A percentile compares a stretch with the other conserved stretches of the same genome.
Evolutionary conservation across 306 rosid genomes (phyloP).

Genomic region (Acmispon strigosus): DNA sequence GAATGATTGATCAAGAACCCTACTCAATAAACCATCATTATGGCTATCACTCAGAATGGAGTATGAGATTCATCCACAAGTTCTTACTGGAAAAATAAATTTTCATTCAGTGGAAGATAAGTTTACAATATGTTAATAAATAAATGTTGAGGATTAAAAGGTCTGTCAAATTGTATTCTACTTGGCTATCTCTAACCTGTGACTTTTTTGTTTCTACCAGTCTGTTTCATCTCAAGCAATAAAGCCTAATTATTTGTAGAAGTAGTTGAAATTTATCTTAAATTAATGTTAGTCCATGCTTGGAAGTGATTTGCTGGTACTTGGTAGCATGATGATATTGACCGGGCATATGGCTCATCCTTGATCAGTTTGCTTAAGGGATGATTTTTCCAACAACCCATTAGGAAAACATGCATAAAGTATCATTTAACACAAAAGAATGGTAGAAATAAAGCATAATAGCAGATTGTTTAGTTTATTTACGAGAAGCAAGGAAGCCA

Average conservation of each 20-base stretch:
- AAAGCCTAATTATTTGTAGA: slow-evolving; percentile 8
- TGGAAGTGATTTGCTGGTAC: neutral
- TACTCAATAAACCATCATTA: neutral
- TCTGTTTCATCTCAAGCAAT: neutral
- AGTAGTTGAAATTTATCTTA: neutral
- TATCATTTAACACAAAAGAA: neutral
- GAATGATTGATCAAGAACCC: neutral
- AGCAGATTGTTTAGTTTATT: neutral
- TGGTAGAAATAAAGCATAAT: neutral
- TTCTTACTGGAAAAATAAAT: neutral
- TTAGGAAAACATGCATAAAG: neutral
- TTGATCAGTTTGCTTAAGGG: neutral
- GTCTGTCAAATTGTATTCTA: neutral
- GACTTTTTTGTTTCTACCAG: neutral
- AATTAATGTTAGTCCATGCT: neutral
- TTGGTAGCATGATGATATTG: neutral
- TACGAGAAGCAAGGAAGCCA: neutral
- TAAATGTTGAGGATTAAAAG: neutral
- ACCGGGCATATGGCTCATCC: neutral
- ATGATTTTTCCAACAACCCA: neutral
- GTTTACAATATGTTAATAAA: neutral
- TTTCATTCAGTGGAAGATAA: neutral
- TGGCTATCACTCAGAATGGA: neutral
- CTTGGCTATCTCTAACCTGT: neutral
- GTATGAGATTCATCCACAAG: neutral